Percentiles rank a stretch among this genome's conserved stretches.
phyloP scores from a whole-genome alignment of 2,329 filamentous ascomycete species.

The Arthrobotrys pseudoclavata region DNA sequence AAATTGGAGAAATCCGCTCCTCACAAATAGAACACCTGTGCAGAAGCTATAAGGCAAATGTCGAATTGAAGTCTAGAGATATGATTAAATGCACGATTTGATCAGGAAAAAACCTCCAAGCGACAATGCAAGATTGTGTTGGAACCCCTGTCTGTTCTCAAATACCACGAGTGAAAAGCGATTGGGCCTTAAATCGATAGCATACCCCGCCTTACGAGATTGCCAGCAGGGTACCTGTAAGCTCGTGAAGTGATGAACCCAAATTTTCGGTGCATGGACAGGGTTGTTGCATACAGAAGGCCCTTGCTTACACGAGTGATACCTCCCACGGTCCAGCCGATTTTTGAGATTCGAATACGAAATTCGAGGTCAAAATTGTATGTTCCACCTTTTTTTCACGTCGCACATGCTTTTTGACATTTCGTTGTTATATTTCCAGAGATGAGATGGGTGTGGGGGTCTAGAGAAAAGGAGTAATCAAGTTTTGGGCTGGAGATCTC shows the following conservation, averaged over 20 bases:
- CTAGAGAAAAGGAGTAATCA: slow-evolving; percentile 26
- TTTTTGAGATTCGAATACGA: slow-evolving; percentile 28
- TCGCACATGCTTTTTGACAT: slow-evolving; percentile 28
- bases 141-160: slow-evolving; percentile 15
- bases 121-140: slow-evolving; percentile 29
- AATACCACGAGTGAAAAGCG: slow-evolving; percentile 44
- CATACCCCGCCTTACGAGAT: slow-evolving; percentile 51
- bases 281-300: slow-evolving; percentile 49
- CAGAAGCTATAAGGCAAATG: not conserved
- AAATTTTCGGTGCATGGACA: slow-evolving; percentile 30
- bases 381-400: slow-evolving; percentile 1
- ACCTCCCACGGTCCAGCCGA: slow-evolving; percentile 21
- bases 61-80: not conserved
- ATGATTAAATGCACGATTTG: not conserved
- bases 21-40: not conserved
- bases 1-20: slow-evolving; percentile 15
- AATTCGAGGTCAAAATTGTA: slow-evolving; percentile 29
- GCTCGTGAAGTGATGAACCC: slow-evolving; percentile 33
- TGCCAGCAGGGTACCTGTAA: slow-evolving; percentile 46
- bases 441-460: slow-evolving; percentile 29
- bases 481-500: slow-evolving; percentile 32
- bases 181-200: slow-evolving; percentile 34
- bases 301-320: slow-evolving; percentile 47
- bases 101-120: slow-evolving; percentile 2
- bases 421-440: slow-evolving; percentile 15